Evolutionary conservation across 129 eudicot species (phyloP), one percentile per base, ranked within the genome.

Genomic region (Flaveria sonorensis): DNA sequence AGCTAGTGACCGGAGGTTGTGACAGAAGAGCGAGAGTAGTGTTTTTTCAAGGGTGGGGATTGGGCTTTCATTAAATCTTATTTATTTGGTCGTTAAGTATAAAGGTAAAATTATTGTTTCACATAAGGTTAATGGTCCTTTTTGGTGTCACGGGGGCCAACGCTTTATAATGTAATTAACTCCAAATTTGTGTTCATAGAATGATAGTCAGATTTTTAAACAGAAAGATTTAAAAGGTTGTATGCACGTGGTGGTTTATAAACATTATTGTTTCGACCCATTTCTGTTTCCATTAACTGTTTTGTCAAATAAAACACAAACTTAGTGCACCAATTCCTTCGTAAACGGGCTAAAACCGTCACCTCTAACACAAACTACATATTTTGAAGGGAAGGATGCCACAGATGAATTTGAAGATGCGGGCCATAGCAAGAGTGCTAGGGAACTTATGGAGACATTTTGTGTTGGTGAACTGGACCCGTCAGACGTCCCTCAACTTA

Each of bases 361-460:
- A 10, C 23, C 77, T 61, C 62, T 79, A 40, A 21, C 50, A 10
- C 28, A 6, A 1, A 8, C 24, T 70, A 28, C 36, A 60, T 39
- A 36, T 81, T 3, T 74, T 77, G 73, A 67, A 93, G 98, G 98
- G 30, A 86, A 86, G 89, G 98, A 93, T 40, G 98, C 97, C 2
- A 93, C 91, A n/a, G 98, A 93, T n/a, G 98, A 93, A 57, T 93
- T 93, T 81, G 98, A 93, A 86, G 98, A 93, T 46, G 97, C 93
- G 10, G 98, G 98, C 20, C 98, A 93, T 73, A 89, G 97, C 90
- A 86, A 93, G 80, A 75, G 50, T 28, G 98, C 98, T 13, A 86
- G 97, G 75, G 96, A 90, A 70, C 84, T 75, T 0, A 85, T 93
- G 98, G 90, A 86, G 57, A 78, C 63, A 32, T 93, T 84, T 81